Evolutionary conservation across 768 basidiomycete species (phyloP), one percentile per base, ranked within the genome.

Genomic region (Sistotremastrum niveocremeum): DNA sequence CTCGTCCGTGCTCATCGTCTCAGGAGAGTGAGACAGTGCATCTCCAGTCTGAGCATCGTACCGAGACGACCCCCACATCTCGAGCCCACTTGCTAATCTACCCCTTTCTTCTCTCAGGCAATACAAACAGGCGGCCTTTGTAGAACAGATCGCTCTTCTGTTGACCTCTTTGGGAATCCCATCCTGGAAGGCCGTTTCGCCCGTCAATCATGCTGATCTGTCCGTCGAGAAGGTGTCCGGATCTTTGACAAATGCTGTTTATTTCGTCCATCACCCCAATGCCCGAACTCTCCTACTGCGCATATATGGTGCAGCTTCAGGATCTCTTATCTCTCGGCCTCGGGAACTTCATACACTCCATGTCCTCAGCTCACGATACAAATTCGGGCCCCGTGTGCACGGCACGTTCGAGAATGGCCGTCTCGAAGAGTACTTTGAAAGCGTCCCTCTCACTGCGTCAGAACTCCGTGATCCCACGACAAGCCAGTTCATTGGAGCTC

Each of bases 361-460:
- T 63, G 68, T 84, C 40, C 81, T 99, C 41, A 94, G 90, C 29
- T 85, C 87, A 7, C 70, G 69, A 49, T 97, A 91, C 64, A 74
- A 73, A 53, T 84, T 99, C 42, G 94, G 91, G 8, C 91, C 95
- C 30, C 75, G 79, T 52, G 77, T 99, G 29, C 89, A 86, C 58
- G 95, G 95, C 39, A 97, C 93, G 2, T 98, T 98, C 62, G 74
- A 77, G 52, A 99, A 98, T 60, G 95, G 95, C 34, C 81, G 95
- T 28, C 68, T 98, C 39, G 95, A 98, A 65, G 84, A 99, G 62
- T 95, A 87, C 63, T 97, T 97, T 60, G 77, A 91, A 50, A 89
- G 89, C 10, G 72, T 78, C 34, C 82, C 90, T 2, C 68, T 98
- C 40, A 81, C 77, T 1, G 70, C 85, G 8, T 61, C 71, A 37